These are phyloP conservation scores for Neoarthrinium moseri DNA, from an alignment of 2,329 filamentous ascomycete species.

Conservation along the genomic window DNA sequence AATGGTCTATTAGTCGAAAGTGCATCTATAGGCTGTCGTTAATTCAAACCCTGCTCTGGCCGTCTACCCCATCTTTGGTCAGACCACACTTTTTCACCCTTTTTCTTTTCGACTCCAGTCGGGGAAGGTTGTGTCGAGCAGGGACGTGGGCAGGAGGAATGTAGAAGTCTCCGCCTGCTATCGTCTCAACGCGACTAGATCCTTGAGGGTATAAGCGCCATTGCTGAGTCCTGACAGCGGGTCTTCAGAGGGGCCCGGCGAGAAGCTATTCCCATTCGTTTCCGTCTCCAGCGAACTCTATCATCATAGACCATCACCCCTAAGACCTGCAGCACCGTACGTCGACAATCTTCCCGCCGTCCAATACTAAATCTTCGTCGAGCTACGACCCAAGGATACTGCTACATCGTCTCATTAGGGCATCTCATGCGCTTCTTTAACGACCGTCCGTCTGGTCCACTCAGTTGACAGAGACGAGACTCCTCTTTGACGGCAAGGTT, in stretches of 20 bases:
- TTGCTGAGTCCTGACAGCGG: neutral
- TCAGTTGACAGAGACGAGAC: neutral
- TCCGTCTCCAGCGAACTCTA: conserved; percentile 3
- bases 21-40: conserved; percentile 13
- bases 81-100: conserved; percentile 3
- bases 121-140: neutral
- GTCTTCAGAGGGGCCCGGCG: neutral
- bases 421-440: conserved; percentile 3
- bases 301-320: conserved; percentile 6
- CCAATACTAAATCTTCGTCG: neutral
- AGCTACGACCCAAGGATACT: conserved; percentile 6
- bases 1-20: too few species aligned
- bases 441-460: neutral
- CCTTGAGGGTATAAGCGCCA: conserved; percentile 12
- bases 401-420: conserved; percentile 1
- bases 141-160: neutral
- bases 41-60: neutral
- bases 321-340: conserved; percentile 7
- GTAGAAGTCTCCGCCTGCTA: conserved; percentile 9
- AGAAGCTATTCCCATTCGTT: conserved; percentile 11
- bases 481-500: conserved; percentile 3
- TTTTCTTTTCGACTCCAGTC: conserved; percentile 1
- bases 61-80: conserved; percentile 2
- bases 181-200: conserved; percentile 5
- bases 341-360: conserved; percentile 2